phyloP scores from a whole-genome alignment of 176 grass and related monocot species.

The Elaeis guineensis region DNA sequence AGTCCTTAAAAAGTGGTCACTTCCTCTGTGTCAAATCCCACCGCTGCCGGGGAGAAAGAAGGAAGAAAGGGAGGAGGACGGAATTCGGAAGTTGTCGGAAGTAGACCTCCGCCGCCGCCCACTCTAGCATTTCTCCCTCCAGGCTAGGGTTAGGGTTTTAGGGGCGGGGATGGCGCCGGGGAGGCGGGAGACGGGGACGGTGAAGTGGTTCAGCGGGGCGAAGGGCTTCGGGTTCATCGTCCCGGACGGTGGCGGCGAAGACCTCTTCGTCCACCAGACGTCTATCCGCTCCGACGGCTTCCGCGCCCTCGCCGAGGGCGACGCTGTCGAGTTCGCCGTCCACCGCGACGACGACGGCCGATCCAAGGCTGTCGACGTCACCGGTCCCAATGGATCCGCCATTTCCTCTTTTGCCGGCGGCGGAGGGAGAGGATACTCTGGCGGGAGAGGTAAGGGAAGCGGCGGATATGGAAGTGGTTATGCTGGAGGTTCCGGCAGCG shows the following conservation, averaged over 20 bases:
- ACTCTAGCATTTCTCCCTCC: too few relatives aligned
- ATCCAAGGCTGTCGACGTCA: constrained; percentile 25
- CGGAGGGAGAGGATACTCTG: neutral
- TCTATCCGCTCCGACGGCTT: constrained; percentile 16
- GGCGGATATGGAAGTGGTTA: constrained; percentile 13
- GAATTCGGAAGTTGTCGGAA: too few relatives aligned
- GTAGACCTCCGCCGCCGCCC: too few relatives aligned
- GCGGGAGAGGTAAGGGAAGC: constrained; percentile 8
- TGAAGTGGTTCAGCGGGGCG: constrained; percentile 21
- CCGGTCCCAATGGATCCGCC: constrained; percentile 6
- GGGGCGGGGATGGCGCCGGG: neutral
- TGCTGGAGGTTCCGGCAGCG: constrained; percentile 1
- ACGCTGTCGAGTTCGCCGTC: constrained; percentile 25
- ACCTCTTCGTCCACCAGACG: constrained; percentile 33
- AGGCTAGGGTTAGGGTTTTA: neutral
- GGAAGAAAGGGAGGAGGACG: too few relatives aligned
- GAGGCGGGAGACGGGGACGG: constrained; percentile 16
- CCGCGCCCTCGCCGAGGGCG: constrained; percentile 17
- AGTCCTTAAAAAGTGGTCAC: too few relatives aligned
- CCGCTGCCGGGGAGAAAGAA: too few relatives aligned
- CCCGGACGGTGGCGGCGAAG: constrained; percentile 9
- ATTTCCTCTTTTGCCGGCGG: constrained; percentile 4
- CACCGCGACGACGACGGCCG: constrained; percentile 12
- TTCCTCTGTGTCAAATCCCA: too few relatives aligned
- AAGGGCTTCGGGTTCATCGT: constrained; percentile 31